phyloP scores from a whole-genome alignment of 805 yeast species.

The Teunomyces kruisii region DNA sequence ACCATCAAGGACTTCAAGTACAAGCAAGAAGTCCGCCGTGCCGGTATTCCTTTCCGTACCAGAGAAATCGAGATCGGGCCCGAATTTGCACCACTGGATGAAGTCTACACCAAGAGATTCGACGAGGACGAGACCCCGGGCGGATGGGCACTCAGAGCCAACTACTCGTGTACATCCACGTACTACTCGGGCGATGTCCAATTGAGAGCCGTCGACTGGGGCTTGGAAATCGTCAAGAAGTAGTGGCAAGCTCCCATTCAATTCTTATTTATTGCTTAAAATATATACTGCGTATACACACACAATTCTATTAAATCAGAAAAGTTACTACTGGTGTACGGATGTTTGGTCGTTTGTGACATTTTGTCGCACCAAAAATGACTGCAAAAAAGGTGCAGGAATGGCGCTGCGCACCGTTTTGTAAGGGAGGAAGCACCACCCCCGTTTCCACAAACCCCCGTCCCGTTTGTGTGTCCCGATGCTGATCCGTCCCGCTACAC shows the following conservation, averaged over 20 bases:
- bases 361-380: no score
- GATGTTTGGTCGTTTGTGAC: no score
- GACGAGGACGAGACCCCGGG: constrained; percentile 38
- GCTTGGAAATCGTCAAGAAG: constrained; percentile 33
- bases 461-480: no score
- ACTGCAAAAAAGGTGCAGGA: background rate
- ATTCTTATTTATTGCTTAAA: background rate
- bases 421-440: no score
- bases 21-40: constrained; percentile 36
- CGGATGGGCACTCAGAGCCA: constrained; percentile 39
- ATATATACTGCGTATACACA: no score
- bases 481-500: constrained; percentile 64
- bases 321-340: no score
- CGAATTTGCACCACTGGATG: constrained; percentile 32
- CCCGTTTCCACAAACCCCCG: no score
- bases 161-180: constrained; percentile 29
- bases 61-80: constrained; percentile 32
- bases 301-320: no score
- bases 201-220: constrained; percentile 31
- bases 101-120: constrained; percentile 28
- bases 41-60: constrained; percentile 32
- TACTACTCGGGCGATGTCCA: constrained; percentile 33
- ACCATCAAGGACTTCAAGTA: constrained; percentile 30
- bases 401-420: no score
- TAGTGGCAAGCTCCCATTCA: constrained; percentile 10